These are phyloP conservation scores for Penicillium sp. DNA, from an alignment of 2,329 filamentous ascomycete species.

Conservation along the genomic window DNA sequence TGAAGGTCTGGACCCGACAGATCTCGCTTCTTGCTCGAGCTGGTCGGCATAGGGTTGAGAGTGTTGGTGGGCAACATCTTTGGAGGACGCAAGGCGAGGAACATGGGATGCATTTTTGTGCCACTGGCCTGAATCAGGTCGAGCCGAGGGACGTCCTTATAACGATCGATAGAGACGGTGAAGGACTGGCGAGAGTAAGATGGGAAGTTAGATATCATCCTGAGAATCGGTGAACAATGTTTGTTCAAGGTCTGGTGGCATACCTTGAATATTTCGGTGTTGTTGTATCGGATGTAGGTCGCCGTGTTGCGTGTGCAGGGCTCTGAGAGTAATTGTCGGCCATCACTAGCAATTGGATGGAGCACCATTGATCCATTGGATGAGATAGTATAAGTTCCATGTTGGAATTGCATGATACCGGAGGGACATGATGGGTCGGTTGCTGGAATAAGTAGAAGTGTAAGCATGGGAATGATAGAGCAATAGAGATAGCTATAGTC, in stretches of 20 bases:
- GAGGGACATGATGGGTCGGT: slow-evolving; percentile 63
- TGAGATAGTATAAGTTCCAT: slow-evolving; percentile 64
- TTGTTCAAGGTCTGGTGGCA: too few relatives aligned
- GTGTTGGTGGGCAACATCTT: slow-evolving; percentile 72
- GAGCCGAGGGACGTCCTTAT: slow-evolving; percentile 65
- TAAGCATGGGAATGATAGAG: too few relatives aligned
- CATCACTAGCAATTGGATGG: slow-evolving; percentile 67
- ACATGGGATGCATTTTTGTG: slow-evolving; percentile 69
- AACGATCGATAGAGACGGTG: slow-evolving; percentile 58
- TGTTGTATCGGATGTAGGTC: slow-evolving; percentile 69
- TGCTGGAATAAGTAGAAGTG: slow-evolving; percentile 46
- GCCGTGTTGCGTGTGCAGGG: slow-evolving; percentile 62
- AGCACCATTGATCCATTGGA: slow-evolving; percentile 63
- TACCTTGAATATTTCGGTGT: slow-evolving; percentile 66
- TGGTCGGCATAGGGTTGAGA: slow-evolving; percentile 59
- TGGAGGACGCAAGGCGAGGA: slow-evolving; percentile 65
- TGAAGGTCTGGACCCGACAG: slow-evolving; percentile 15
- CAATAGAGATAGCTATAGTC: too few relatives aligned
- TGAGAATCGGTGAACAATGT: too few relatives aligned
- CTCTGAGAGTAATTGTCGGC: slow-evolving; percentile 67
- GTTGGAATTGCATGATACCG: slow-evolving; percentile 74
- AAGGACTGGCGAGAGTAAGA: slow-evolving; percentile 38
- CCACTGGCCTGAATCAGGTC: slow-evolving; percentile 69
- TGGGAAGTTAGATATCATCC: too few relatives aligned
- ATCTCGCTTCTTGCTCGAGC: slow-evolving; percentile 30